Percentiles rank a stretch among this genome's conserved stretches.
Evolutionary conservation across 148 eudicot species (phyloP).

Genomic region (Selenicereus undatus): DNA sequence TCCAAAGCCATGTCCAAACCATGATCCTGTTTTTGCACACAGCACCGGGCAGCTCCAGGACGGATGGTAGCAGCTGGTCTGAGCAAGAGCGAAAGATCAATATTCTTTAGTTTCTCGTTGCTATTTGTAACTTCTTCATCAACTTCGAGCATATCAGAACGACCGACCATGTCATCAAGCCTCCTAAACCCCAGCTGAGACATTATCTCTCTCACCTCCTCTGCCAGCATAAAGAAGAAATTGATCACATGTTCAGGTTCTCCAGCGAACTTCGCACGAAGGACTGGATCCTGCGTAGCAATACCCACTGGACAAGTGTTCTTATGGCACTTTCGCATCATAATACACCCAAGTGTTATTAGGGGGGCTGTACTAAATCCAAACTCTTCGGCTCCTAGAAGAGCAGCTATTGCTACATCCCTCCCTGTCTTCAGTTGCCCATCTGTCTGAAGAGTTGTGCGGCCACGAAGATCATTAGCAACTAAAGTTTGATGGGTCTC

Average conservation of each 20-base stretch:
- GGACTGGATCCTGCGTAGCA: conserved; percentile 97
- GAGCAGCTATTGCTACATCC: conserved; percentile 96
- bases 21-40: conserved; percentile 91
- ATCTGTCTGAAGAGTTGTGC: conserved; percentile 88
- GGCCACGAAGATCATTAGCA: conserved; percentile 96
- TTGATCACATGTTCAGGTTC: conserved; percentile 98
- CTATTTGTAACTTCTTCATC: conserved; percentile 61
- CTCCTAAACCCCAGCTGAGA: conserved; percentile 79
- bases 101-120: conserved; percentile 88
- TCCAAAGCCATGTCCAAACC: conserved; percentile 95
- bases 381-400: conserved; percentile 97
- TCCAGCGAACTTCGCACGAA: conserved; percentile 92
- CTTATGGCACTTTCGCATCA: conserved; percentile 99
- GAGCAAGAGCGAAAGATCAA: conserved; percentile 84
- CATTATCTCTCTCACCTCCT: conserved; percentile 96
- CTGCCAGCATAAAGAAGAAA: conserved; percentile 98
- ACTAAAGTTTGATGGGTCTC: conserved; percentile 99
- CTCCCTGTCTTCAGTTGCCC: conserved; percentile 97
- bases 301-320: conserved; percentile 99
- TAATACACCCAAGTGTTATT: conserved; percentile 94
- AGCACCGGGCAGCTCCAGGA: conserved; percentile 85
- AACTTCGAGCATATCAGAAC: conserved; percentile 90
- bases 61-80: conserved; percentile 87
- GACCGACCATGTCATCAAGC: conserved; percentile 89
- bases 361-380: conserved; percentile 99